Evolutionary conservation across 1,139 yeast genomes (phyloP).

Genomic region (Yamadazyma atlantica): DNA sequence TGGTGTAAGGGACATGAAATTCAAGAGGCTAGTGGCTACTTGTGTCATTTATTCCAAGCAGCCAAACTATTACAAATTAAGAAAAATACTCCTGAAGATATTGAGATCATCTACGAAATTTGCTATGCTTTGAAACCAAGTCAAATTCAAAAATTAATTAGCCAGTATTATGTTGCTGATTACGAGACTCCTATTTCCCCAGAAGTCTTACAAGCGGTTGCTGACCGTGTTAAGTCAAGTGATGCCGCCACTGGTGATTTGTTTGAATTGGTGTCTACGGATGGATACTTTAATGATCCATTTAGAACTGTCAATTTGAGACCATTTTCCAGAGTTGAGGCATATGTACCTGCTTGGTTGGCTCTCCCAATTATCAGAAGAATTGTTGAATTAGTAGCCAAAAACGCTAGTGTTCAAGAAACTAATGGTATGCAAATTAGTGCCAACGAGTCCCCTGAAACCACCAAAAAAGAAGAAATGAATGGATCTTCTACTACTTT

Average conservation of each 20-base stretch:
- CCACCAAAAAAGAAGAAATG: background rate
- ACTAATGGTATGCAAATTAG: slow-evolving; percentile 13
- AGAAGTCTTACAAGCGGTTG: slow-evolving; percentile 78
- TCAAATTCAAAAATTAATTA: slow-evolving; percentile 88
- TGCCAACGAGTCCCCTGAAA: slow-evolving; percentile 5
- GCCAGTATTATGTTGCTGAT: slow-evolving; percentile 90
- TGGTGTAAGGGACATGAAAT: slow-evolving; percentile 97
- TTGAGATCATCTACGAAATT: slow-evolving; percentile 89
- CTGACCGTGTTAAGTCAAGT: slow-evolving; percentile 72
- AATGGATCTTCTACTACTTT: slow-evolving; percentile 11
- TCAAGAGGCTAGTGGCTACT: slow-evolving; percentile 83
- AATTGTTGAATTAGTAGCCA: slow-evolving; percentile 86
- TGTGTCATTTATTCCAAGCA: slow-evolving; percentile 89
- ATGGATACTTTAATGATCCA: slow-evolving; percentile 85
- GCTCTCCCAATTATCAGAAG: slow-evolving; percentile 86
- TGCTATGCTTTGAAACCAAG: slow-evolving; percentile 93
- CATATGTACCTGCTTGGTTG: slow-evolving; percentile 95
- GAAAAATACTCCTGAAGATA: slow-evolving; percentile 87
- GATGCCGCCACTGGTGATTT: slow-evolving; percentile 63
- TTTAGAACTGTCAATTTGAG: slow-evolving; percentile 85
- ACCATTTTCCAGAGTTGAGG: slow-evolving; percentile 86
- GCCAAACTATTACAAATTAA: slow-evolving; percentile 91
- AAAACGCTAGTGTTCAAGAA: slow-evolving; percentile 60
- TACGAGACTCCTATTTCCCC: slow-evolving; percentile 93
- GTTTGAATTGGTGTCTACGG: slow-evolving; percentile 66